phyloP scores from a whole-genome alignment of 352 stramenopile species.

The Phytophthora hibernalis region DNA sequence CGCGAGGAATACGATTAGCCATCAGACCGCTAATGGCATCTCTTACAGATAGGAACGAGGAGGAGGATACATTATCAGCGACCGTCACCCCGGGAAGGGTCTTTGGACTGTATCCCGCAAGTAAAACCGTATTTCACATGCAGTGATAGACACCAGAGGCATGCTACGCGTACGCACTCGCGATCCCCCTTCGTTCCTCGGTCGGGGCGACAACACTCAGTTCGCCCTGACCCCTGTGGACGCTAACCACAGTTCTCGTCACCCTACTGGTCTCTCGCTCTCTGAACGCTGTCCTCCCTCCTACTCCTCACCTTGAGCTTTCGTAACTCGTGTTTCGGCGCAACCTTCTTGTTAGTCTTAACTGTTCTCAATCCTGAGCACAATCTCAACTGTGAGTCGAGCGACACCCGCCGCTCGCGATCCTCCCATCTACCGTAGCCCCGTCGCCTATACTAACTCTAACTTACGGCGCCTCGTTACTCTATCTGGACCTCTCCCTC shows the following conservation, averaged over 20 bases:
- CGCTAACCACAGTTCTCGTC: not conserved
- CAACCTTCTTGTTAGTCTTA: not conserved
- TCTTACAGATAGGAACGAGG: not conserved
- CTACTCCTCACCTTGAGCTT: conserved; percentile 3
- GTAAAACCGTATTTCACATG: conserved; percentile 7
- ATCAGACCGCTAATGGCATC: conserved; percentile 8
- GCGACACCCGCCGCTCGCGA: not conserved
- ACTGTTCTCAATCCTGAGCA: not conserved
- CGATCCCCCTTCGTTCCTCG: not conserved
- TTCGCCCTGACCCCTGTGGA: not conserved
- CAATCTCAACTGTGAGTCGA: conserved; percentile 1
- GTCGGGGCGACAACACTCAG: not conserved
- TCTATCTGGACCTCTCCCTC: not conserved
- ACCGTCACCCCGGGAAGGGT: conserved; percentile 7
- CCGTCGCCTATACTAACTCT: not conserved
- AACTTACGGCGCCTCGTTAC: not conserved
- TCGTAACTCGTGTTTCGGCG: not conserved
- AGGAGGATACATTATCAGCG: conserved; percentile 13
- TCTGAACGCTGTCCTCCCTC: not conserved
- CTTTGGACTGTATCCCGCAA: conserved; percentile 8
- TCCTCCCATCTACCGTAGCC: not conserved
- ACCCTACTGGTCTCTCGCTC: not conserved
- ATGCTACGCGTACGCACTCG: not conserved
- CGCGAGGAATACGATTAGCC: not conserved
- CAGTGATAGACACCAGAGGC: not conserved